Evolutionary conservation across 2,329 filamentous ascomycete genomes (phyloP).

Genomic region (Colletotrichum trifolii): DNA sequence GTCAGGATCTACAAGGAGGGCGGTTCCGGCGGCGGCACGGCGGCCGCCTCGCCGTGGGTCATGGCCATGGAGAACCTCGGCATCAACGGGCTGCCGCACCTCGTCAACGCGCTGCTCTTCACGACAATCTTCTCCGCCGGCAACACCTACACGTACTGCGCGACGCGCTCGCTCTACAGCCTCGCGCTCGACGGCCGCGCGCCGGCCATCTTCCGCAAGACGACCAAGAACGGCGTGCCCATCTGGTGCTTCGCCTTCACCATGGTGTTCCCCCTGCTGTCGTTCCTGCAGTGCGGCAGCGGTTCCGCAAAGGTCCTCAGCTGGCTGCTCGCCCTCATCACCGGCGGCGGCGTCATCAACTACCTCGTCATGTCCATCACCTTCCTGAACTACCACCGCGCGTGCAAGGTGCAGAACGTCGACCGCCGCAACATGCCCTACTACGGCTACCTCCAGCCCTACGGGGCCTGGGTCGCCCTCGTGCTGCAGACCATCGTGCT

Average conservation of each 20-base stretch:
- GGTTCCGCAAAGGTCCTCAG: slow-evolving; percentile 75
- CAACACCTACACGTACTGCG: slow-evolving; percentile 67
- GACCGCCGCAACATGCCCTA: slow-evolving; percentile 68
- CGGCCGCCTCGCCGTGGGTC: slow-evolving; percentile 67
- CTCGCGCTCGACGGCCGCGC: slow-evolving; percentile 65
- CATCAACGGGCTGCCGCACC: slow-evolving; percentile 68
- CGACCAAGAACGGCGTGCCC: slow-evolving; percentile 49
- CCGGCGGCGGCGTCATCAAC: slow-evolving; percentile 51
- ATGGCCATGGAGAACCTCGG: slow-evolving; percentile 71
- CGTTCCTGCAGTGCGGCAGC: slow-evolving; percentile 35
- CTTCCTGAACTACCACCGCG: slow-evolving; percentile 72
- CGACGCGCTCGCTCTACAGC: slow-evolving; percentile 66
- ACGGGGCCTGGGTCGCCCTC: slow-evolving; percentile 67
- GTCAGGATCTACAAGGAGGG: slow-evolving; percentile 67
- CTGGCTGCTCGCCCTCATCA: slow-evolving; percentile 74
- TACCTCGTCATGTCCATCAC: slow-evolving; percentile 53
- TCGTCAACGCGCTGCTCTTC: slow-evolving; percentile 70
- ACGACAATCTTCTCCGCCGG: slow-evolving; percentile 72
- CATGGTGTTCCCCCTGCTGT: slow-evolving; percentile 22
- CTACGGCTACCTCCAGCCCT: slow-evolving; percentile 75
- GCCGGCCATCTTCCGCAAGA: slow-evolving; percentile 47
- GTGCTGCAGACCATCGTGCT: slow-evolving; percentile 69
- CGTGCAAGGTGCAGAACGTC: slow-evolving; percentile 66
- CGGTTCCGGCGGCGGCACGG: slow-evolving; percentile 52
- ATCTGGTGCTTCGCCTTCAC: slow-evolving; percentile 37